Evolutionary conservation across 2,329 filamentous ascomycete species (phyloP).

Genomic region (Microdochium trichocladiopsis): DNA sequence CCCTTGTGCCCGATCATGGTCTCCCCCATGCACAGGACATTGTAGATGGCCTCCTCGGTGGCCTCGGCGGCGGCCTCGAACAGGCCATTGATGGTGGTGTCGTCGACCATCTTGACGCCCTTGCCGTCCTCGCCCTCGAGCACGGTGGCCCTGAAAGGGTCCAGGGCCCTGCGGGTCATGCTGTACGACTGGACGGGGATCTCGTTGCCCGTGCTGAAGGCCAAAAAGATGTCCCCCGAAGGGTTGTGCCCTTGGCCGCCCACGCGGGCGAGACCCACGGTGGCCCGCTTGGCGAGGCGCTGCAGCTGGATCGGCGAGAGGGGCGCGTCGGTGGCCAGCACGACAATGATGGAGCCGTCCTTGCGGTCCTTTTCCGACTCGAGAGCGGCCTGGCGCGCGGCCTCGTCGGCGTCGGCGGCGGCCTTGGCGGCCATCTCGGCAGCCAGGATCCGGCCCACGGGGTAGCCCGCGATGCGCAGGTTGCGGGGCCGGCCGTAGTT

Average conservation of each 20-base stretch:
- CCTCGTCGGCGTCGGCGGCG: constrained; percentile 10
- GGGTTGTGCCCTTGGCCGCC: constrained; percentile 55
- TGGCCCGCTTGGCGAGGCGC: constrained; percentile 52
- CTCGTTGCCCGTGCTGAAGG: constrained; percentile 55
- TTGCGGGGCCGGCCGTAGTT: constrained; percentile 56
- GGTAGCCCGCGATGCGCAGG: constrained; percentile 52
- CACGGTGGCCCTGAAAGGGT: constrained; percentile 30
- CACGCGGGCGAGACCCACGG: constrained; percentile 52
- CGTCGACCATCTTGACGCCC: constrained; percentile 37
- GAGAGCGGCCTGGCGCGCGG: constrained; percentile 19
- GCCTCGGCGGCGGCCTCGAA: constrained; percentile 57
- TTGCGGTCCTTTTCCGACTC: constrained; percentile 33
- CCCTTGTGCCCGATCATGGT: constrained; percentile 48
- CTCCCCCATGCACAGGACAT: constrained; percentile 54
- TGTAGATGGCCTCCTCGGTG: constrained; percentile 60
- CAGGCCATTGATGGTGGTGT: constrained; percentile 52
- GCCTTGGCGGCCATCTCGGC: constrained; percentile 29
- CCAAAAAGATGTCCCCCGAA: constrained; percentile 61
- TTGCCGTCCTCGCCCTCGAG: constrained; percentile 16
- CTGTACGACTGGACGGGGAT: constrained; percentile 32
- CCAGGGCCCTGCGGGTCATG: constrained; percentile 20
- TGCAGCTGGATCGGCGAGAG: constrained; percentile 50
- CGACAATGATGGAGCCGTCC: constrained; percentile 55
- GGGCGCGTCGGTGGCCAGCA: constrained; percentile 54
- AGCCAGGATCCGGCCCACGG: constrained; percentile 50